Conservation (phyloP, 2,329 filamentous ascomycete species). For the Dactylonectria estremocensis region DNA sequence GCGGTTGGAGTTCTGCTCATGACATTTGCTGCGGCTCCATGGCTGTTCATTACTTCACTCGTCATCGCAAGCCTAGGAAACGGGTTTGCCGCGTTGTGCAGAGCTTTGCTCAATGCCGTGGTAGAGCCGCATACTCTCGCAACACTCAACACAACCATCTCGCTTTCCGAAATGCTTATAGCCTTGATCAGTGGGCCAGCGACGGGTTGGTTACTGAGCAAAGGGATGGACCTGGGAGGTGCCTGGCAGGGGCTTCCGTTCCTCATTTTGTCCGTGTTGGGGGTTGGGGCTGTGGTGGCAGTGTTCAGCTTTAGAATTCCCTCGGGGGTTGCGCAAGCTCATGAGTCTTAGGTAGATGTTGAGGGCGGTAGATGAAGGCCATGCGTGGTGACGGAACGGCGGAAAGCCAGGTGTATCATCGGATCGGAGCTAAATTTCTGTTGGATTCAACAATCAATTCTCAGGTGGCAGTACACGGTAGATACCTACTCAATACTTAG, state of each 20-base stretch:
- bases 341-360: constrained; percentile 16
- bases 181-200: constrained; percentile 62
- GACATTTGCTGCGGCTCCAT: constrained; percentile 53
- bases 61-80: constrained; percentile 62
- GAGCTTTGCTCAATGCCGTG: constrained; percentile 67
- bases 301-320: constrained; percentile 52
- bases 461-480: not conserved
- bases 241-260: constrained; percentile 67
- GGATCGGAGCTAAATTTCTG: too few relatives aligned
- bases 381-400: not conserved
- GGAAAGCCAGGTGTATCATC: not conserved
- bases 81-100: constrained; percentile 60
- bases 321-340: constrained; percentile 34
- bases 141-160: constrained; percentile 67
- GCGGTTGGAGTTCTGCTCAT: constrained; percentile 56
- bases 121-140: constrained; percentile 69
- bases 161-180: constrained; percentile 66
- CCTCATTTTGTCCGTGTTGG: constrained; percentile 55
- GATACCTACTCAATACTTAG: not conserved
- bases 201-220: constrained; percentile 62
- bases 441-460: not conserved
- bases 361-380: not conserved
- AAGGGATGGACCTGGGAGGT: constrained; percentile 63
- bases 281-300: constrained; percentile 47
- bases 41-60: constrained; percentile 58